A percentile compares a stretch with the other conserved stretches of the same genome.
Evolutionary conservation across 371 early-diverging fungal species (phyloP).

Genomic region (Chytridiales sp.): DNA sequence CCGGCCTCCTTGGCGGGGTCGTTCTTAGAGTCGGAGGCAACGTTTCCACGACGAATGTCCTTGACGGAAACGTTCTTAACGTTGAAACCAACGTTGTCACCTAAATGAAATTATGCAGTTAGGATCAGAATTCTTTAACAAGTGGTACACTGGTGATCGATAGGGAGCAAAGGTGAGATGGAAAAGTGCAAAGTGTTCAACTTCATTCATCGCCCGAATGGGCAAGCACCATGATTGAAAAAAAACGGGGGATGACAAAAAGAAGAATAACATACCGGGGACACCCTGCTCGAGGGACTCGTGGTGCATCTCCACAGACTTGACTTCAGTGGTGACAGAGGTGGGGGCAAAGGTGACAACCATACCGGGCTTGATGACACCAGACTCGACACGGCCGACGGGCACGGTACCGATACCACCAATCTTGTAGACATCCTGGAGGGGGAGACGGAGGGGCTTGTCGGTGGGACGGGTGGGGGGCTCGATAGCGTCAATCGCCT

Average conservation of each 20-base stretch:
- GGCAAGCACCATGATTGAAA: too few species aligned
- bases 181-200: too few species aligned
- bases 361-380: constrained; percentile 92
- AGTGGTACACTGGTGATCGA: too few species aligned
- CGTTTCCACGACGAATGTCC: constrained; percentile 96
- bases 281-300: constrained; percentile 87
- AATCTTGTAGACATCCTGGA: constrained; percentile 97
- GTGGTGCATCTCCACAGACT: constrained; percentile 99
- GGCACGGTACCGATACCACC: constrained; percentile 96
- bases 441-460: constrained; percentile 96
- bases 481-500: constrained; percentile 92
- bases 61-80: constrained; percentile 96
- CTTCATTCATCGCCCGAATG: too few species aligned
- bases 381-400: constrained; percentile 97
- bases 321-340: constrained; percentile 90
- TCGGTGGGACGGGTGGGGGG: constrained; percentile 89
- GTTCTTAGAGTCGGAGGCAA: constrained; percentile 96
- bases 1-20: constrained; percentile 94
- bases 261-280: too few species aligned
- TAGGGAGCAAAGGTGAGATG: too few species aligned
- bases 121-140: too few species aligned
- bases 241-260: too few species aligned
- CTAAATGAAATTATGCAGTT: too few species aligned
- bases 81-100: constrained; percentile 98
- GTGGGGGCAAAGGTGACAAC: constrained; percentile 89